A percentile compares a stretch with the other conserved stretches of the same genome.
Evolutionary conservation across 2,329 filamentous ascomycete genomes (phyloP).

Genomic region (Cladosporium sp.): DNA sequence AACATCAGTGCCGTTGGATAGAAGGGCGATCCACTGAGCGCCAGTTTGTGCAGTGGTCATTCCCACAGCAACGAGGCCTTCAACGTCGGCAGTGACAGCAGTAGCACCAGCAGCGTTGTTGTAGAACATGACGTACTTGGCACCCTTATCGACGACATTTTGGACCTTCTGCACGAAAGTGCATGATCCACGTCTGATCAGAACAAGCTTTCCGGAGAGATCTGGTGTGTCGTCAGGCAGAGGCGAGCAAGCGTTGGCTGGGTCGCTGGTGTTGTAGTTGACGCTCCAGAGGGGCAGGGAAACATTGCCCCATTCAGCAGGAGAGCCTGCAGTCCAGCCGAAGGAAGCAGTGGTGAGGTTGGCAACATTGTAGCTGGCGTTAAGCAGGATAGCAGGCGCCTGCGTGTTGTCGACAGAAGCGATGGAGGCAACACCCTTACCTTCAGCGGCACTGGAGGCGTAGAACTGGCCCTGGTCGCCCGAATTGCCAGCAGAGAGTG

Average conservation of each 20-base stretch:
- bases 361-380: constrained; percentile 35
- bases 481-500: constrained; percentile 55
- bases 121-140: constrained; percentile 62
- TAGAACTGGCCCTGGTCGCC: constrained; percentile 53
- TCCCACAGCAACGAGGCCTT: constrained; percentile 25
- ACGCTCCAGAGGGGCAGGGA: constrained; percentile 38
- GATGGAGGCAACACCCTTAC: constrained; percentile 46
- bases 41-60: constrained; percentile 31
- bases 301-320: constrained; percentile 39
- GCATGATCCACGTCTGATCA: constrained; percentile 61
- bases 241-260: constrained; percentile 54
- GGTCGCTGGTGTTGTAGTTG: constrained; percentile 51
- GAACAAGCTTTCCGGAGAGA: constrained; percentile 58
- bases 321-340: constrained; percentile 39
- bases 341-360: constrained; percentile 37
- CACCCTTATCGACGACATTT: constrained; percentile 57
- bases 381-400: constrained; percentile 38
- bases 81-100: constrained; percentile 23
- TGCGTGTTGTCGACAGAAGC: constrained; percentile 46
- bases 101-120: constrained; percentile 45
- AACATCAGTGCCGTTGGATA: constrained; percentile 24
- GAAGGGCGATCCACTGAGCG: constrained; percentile 25
- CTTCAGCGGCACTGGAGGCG: constrained; percentile 43
- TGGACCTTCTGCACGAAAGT: constrained; percentile 56
- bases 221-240: constrained; percentile 57